Evolutionary conservation across 371 early-diverging fungal genomes (phyloP).

Genomic region (Synchytrium microbalum): DNA sequence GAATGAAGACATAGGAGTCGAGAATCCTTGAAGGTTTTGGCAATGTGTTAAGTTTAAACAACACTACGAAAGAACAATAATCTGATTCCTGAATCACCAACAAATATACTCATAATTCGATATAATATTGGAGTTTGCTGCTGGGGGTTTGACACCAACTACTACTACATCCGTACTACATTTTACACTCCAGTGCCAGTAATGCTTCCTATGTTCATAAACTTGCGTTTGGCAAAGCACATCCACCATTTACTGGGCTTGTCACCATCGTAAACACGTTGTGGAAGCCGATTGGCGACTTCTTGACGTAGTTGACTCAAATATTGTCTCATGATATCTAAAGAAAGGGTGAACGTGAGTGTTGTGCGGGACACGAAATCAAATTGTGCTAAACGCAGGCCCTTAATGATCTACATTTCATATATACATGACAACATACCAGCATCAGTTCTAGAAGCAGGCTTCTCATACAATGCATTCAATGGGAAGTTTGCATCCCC

Average conservation of each 20-base stretch:
- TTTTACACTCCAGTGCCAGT: background rate
- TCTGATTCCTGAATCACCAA: no score
- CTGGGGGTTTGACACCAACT: no score
- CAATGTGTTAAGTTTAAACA: no score
- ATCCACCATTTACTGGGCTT: slow-evolving; percentile 96
- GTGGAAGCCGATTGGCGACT: slow-evolving; percentile 61
- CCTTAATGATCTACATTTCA: slow-evolving; percentile 2
- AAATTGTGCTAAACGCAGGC: background rate
- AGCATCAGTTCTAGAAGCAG: slow-evolving; percentile 62
- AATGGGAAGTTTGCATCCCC: slow-evolving; percentile 89
- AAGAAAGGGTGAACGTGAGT: background rate
- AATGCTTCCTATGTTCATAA: slow-evolving; percentile 64
- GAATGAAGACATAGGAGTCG: no score
- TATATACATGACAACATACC: slow-evolving; percentile 39
- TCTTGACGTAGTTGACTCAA: slow-evolving; percentile 86
- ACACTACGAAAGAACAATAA: no score
- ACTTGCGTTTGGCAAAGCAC: slow-evolving; percentile 94
- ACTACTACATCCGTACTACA: no score
- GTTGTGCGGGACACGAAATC: background rate
- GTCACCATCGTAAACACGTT: slow-evolving; percentile 68
- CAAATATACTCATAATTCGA: no score
- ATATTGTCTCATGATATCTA: slow-evolving; percentile 81
- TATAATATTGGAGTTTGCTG: no score
- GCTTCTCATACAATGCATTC: slow-evolving; percentile 74
- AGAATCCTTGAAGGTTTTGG: no score